These are phyloP conservation scores for Botryotinia calthae DNA, from an alignment of 2,329 filamentous ascomycete species.

Conservation along the genomic window DNA sequence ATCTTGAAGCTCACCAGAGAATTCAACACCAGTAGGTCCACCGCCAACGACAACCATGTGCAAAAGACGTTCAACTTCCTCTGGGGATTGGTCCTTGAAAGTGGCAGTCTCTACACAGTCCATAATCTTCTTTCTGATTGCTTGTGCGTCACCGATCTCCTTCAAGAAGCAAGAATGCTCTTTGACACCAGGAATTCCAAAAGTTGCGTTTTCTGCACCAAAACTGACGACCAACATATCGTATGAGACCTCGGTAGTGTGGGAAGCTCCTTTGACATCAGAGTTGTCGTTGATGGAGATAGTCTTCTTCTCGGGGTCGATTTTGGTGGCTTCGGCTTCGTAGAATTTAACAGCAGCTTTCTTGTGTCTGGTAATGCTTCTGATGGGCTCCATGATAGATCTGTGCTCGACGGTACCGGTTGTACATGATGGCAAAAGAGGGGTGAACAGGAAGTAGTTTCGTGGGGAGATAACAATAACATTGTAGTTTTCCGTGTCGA, in stretches of 20 bases:
- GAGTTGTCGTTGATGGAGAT: slow-evolving; percentile 90
- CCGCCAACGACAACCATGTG: slow-evolving; percentile 97
- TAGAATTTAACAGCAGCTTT: slow-evolving; percentile 92
- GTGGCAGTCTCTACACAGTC: slow-evolving; percentile 98
- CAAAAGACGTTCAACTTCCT: slow-evolving; percentile 89
- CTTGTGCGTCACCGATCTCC: slow-evolving; percentile 94
- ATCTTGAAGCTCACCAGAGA: slow-evolving; percentile 95
- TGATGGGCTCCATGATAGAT: slow-evolving; percentile 99
- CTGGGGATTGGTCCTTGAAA: slow-evolving; percentile 89
- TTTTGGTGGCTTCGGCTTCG: slow-evolving; percentile 94
- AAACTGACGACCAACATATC: slow-evolving; percentile 98
- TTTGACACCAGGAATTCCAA: slow-evolving; percentile 91
- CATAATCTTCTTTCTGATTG: slow-evolving; percentile 98
- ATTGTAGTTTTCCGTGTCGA: slow-evolving; percentile 99
- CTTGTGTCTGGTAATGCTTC: slow-evolving; percentile 94
- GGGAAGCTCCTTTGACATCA: slow-evolving; percentile 80
- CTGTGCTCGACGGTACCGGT: slow-evolving; percentile 97
- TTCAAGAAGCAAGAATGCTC: slow-evolving; percentile 98
- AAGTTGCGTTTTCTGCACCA: slow-evolving; percentile 96
- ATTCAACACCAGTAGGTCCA: slow-evolving; percentile 95
- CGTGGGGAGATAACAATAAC: slow-evolving; percentile 95
- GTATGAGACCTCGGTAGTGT: slow-evolving; percentile 86
- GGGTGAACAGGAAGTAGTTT: slow-evolving; percentile 99
- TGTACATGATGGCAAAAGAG: slow-evolving; percentile 93
- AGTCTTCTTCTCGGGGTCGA: slow-evolving; percentile 87